phyloP scores from a whole-genome alignment of 345 rosid genomes.

The Physaria fendleri region DNA sequence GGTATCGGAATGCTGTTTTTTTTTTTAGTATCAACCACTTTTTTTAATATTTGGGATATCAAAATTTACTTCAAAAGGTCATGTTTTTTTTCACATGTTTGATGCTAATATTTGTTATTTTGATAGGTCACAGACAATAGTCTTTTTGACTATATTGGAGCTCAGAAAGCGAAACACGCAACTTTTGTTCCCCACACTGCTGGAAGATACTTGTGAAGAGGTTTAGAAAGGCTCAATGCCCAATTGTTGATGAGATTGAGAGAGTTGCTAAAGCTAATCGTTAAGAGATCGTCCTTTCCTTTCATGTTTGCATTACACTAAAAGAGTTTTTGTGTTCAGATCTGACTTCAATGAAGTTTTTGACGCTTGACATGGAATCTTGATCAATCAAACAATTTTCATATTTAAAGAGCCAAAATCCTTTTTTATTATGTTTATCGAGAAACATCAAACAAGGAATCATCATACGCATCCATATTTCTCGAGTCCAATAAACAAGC shows the following conservation, averaged over 20 bases:
- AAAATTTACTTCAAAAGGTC: background rate
- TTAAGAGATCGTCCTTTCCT: slow-evolving; percentile 31
- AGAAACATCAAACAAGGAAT: background rate
- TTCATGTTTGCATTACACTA: slow-evolving; percentile 3
- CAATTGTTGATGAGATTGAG: slow-evolving; percentile 80
- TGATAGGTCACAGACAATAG: slow-evolving; percentile 65
- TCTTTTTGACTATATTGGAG: slow-evolving; percentile 66
- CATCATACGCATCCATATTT: background rate
- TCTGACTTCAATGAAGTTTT: slow-evolving; percentile 21
- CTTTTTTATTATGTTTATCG: background rate
- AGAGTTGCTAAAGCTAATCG: slow-evolving; percentile 99
- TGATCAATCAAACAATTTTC: background rate
- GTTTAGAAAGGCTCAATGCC: slow-evolving; percentile 96
- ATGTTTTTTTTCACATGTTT: background rate
- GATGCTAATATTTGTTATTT: background rate
- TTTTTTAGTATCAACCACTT: too few species aligned
- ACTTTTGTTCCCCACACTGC: slow-evolving; percentile 93
- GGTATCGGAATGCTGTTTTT: too few species aligned
- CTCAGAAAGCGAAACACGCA: slow-evolving; percentile 64
- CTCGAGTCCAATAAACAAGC: background rate
- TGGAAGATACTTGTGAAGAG: slow-evolving; percentile 86
- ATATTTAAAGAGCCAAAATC: too few species aligned
- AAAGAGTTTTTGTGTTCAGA: slow-evolving; percentile 12
- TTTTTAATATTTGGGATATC: background rate
- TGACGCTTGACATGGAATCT: slow-evolving; percentile 15